A percentile compares a stretch with the other conserved stretches of the same genome.
phyloP scores from a whole-genome alignment of 768 basidiomycete genomes.

The Tricholoma bakamatsutake region DNA sequence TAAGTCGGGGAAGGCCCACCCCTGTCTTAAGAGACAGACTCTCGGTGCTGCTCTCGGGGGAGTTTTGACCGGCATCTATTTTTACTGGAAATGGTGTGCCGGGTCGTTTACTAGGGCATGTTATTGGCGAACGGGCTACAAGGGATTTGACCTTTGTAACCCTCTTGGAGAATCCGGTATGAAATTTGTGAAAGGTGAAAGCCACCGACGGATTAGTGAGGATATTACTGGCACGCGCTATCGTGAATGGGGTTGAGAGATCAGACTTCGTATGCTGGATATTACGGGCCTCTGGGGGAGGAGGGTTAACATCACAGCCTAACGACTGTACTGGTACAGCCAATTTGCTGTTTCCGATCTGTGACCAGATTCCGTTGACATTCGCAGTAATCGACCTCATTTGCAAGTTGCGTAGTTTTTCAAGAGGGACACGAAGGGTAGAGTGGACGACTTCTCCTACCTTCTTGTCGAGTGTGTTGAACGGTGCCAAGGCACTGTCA shows the following conservation, averaged over 20 bases:
- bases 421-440: not conserved
- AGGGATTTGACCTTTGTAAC: not conserved
- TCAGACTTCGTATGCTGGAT: not conserved
- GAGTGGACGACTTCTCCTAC: not conserved
- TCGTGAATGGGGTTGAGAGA: not conserved
- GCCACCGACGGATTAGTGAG: not conserved
- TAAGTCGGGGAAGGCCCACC: not conserved
- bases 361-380: not conserved
- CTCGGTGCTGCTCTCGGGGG: not conserved
- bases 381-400: not conserved
- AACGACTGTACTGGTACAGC: not conserved
- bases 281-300: not conserved
- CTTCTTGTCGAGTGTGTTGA: not conserved
- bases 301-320: not conserved
- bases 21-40: not conserved
- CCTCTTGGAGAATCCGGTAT: not conserved
- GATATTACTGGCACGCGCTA: not conserved
- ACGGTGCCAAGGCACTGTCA: not conserved
- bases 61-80: not conserved
- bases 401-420: not conserved
- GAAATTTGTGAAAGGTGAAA: not conserved
- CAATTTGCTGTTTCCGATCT: not conserved
- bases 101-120: constrained; percentile 8
- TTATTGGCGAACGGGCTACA: not conserved
- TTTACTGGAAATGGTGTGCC: constrained; percentile 1